Base-by-base conservation (phyloP, 257 asterid genomes). In the Oldenlandia corymbosa region DNA sequence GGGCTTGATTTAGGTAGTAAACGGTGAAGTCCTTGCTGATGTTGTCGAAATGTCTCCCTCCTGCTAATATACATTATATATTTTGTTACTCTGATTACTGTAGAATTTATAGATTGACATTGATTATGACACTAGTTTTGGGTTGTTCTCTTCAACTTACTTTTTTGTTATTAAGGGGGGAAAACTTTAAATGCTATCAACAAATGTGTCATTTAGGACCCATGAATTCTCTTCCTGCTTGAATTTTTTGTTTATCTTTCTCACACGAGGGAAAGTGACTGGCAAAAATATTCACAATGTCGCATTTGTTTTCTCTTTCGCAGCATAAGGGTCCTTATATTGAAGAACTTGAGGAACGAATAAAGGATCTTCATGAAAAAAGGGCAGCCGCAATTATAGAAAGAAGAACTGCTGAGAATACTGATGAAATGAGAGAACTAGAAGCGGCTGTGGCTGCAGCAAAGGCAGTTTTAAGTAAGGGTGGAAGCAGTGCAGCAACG, bases 271-370 rank as follows among this genome's bases (percentile, higher is more conserved):
- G 45, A 24, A 6, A 18, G 59, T 24, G n/a, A 2, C 54, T 36
- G 41, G 21, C n/a, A 10, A 27, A 34, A 47, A 36, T 7, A 1
- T 18, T 49, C 30, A 45, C n/a, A n/a, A n/a, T n/a, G n/a, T n/a
- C n/a, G n/a, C n/a, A n/a, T n/a, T 46, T 39, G 30, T 49, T 59
- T 69, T 58, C 49, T 31, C 17, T 62, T 43, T 79, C 73, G 72
- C 88, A 93, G 99, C 83, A 93, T 82, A 90, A 88, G 76, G 95
- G 92, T 57, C 97, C 97, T 59, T 87, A 64, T 75, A 90, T 93
- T 26, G 97, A 90, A 79, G 97, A 93, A 79, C 95, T 93, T 48
- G 99, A 90, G 73, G 95, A 90, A 58, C 95, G 84, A 66, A 81
- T 90, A 83, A 94, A 84, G 75, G 80, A 90, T 66, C 94, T 90